Conservation (phyloP, 352 stramenopile species). For the Pythium brachiatum region DNA sequence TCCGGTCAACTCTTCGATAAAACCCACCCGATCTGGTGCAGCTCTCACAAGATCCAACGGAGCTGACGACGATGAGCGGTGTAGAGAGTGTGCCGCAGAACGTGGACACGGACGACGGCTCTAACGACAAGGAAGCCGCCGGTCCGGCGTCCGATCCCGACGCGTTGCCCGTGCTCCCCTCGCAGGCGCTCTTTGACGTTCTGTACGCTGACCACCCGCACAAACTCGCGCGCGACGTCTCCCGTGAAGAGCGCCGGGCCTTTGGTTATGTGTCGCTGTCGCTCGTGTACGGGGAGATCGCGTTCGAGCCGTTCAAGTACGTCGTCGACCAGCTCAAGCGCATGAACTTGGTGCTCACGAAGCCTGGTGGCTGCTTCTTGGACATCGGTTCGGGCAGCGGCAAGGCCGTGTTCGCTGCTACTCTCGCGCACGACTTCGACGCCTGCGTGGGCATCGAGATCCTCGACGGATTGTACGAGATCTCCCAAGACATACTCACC, state of each 20-base stretch:
- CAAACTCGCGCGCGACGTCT: constrained; percentile 37
- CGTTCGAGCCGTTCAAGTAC: constrained; percentile 72
- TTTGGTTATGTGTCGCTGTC: constrained; percentile 64
- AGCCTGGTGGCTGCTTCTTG: constrained; percentile 75
- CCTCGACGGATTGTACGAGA: constrained; percentile 64
- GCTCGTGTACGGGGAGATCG: constrained; percentile 90
- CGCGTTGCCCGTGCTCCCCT: background rate
- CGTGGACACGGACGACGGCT: background rate
- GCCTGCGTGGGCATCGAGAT: constrained; percentile 87
- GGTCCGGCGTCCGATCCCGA: background rate
- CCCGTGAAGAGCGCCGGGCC: constrained; percentile 41
- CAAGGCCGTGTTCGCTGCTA: constrained; percentile 84
- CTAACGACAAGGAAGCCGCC: background rate
- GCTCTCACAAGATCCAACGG: background rate
- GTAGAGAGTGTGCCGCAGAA: background rate
- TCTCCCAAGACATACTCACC: constrained; percentile 52
- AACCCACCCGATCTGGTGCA: too few species aligned
- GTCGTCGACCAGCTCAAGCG: constrained; percentile 63
- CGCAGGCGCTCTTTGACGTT: constrained; percentile 36
- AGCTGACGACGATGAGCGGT: background rate
- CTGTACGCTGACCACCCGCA: constrained; percentile 49
- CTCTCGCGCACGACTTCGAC: constrained; percentile 85
- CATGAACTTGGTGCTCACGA: constrained; percentile 53
- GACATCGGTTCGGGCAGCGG: constrained; percentile 88
- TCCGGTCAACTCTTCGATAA: too few species aligned